Conservation (phyloP, 306 rosid species). For the Medicago lupulina region DNA sequence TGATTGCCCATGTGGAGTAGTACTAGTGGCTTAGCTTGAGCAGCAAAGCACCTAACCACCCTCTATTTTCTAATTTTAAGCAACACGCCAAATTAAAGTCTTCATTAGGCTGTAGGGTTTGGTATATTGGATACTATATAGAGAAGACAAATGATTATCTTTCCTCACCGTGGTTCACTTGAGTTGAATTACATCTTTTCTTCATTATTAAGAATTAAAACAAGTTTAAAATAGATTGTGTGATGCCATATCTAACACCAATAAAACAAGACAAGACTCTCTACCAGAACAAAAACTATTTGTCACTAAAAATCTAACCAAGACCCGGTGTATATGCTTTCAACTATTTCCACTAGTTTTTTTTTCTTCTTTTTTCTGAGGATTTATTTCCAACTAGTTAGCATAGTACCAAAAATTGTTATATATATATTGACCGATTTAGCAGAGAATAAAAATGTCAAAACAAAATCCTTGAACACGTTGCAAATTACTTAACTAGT, state of each 20-base stretch:
- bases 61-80: background rate
- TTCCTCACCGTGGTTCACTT: background rate
- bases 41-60: background rate
- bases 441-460: background rate
- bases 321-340: no score
- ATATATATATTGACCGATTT: no score
- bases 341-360: no score
- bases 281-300: background rate
- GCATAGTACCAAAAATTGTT: no score
- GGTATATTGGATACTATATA: background rate
- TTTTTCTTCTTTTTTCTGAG: no score
- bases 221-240: background rate
- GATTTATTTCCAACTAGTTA: no score
- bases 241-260: background rate
- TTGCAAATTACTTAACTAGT: no score
- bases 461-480: no score
- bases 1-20: slow-evolving; percentile 27
- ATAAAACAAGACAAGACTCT: background rate
- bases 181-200: background rate
- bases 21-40: slow-evolving; percentile 6
- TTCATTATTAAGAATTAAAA: background rate
- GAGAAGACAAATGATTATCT: background rate
- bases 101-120: no score
- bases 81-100: no score
- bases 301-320: background rate